Evolutionary conservation across 768 basidiomycete species (phyloP).

Genomic region (Gymnopilus dilepis): DNA sequence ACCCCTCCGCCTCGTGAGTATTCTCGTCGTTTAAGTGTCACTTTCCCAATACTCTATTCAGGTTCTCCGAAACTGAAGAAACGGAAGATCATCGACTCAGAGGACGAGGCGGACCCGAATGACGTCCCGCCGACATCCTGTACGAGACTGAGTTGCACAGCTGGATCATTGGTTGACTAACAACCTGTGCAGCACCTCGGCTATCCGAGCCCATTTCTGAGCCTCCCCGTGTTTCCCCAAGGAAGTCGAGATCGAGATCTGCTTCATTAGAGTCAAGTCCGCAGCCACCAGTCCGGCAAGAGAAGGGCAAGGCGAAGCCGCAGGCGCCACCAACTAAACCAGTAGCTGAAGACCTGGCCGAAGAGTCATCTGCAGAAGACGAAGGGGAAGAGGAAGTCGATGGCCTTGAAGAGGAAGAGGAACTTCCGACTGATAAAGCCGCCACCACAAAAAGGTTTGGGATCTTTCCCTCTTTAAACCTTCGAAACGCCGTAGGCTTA

Average conservation of each 20-base stretch:
- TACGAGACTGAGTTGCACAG: not conserved
- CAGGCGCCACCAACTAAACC: constrained; percentile 21
- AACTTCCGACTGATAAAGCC: constrained; percentile 34
- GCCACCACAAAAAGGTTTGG: constrained; percentile 68
- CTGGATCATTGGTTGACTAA: not conserved
- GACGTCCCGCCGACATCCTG: constrained; percentile 10
- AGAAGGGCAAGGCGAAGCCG: constrained; percentile 17
- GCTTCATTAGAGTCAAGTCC: not conserved
- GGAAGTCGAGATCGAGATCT: constrained; percentile 6
- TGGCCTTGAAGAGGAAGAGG: constrained; percentile 40
- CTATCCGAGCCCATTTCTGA: not conserved
- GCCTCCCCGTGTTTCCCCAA: not conserved
- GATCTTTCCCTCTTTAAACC: not conserved
- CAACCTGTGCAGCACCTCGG: not conserved
- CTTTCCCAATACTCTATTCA: constrained; percentile 16
- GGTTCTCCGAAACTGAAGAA: constrained; percentile 50
- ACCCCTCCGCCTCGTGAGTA: constrained; percentile 20
- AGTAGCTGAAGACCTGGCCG: constrained; percentile 25
- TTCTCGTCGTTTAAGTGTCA: not conserved
- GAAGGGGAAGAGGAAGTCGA: constrained; percentile 35
- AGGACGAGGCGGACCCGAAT: constrained; percentile 49
- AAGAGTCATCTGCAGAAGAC: constrained; percentile 31
- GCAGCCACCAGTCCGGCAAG: constrained; percentile 18
- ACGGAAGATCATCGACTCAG: constrained; percentile 58
- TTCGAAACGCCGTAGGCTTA: not conserved